A percentile compares a stretch with the other conserved stretches of the same genome.
phyloP scores from a whole-genome alignment of 2,329 filamentous ascomycete genomes.

The Neurospora sp. region DNA sequence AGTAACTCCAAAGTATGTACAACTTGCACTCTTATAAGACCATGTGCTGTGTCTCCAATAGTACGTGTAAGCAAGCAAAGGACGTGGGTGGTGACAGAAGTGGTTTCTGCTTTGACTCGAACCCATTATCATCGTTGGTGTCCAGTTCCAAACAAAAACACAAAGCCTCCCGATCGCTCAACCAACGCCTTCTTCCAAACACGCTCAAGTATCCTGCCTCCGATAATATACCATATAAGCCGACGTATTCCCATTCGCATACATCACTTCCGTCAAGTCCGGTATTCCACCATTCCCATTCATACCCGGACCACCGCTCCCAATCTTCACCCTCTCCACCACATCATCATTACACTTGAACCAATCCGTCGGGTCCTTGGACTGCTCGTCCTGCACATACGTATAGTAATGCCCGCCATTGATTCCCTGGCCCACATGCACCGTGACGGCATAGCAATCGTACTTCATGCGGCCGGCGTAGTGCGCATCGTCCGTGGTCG shows the following conservation, averaged over 20 bases:
- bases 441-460: constrained; percentile 76
- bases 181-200: neutral
- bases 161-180: neutral
- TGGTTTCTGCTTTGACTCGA: neutral
- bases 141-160: neutral
- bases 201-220: constrained; percentile 9
- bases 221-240: constrained; percentile 38
- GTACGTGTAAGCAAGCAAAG: neutral
- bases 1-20: neutral
- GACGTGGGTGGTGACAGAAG: neutral
- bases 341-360: constrained; percentile 37
- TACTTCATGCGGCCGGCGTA: constrained; percentile 57
- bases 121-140: neutral
- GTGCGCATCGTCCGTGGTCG: constrained; percentile 27
- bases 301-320: constrained; percentile 21
- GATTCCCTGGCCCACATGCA: constrained; percentile 60
- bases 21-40: neutral
- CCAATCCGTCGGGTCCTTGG: constrained; percentile 35
- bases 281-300: constrained; percentile 18
- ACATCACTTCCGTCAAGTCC: constrained; percentile 29
- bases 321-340: constrained; percentile 33
- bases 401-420: constrained; percentile 73
- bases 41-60: neutral
- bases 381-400: constrained; percentile 50
- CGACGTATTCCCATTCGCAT: constrained; percentile 29